These are phyloP conservation scores for Metschnikowia peoriensis DNA, from an alignment of 805 yeast species.

Conservation along the genomic window DNA sequence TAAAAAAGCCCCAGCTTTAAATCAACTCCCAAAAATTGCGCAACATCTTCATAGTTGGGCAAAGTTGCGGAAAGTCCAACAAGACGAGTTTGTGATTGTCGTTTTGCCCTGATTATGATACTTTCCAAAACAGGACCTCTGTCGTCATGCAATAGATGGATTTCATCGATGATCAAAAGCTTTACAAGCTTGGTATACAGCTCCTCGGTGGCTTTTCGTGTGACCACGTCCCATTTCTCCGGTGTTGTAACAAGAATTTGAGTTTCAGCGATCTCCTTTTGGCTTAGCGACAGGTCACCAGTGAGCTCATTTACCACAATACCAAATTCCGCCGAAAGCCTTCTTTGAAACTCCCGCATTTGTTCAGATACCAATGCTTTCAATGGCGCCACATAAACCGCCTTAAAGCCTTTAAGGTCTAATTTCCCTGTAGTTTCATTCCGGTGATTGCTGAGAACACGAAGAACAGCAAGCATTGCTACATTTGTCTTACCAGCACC, in stretches of 20 bases:
- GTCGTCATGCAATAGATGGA: conserved; percentile 87
- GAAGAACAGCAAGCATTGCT: conserved; percentile 79
- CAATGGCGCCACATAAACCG: conserved; percentile 88
- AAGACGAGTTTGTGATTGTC: conserved; percentile 53
- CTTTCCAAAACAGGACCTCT: conserved; percentile 94
- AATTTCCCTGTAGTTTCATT: conserved; percentile 47
- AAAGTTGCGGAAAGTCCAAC: conserved; percentile 91
- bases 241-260: conserved; percentile 92
- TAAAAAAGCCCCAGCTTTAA: conserved; percentile 59
- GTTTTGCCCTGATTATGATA: conserved; percentile 67
- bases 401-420: conserved; percentile 57
- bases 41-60: conserved; percentile 87
- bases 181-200: conserved; percentile 64
- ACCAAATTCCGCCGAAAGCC: conserved; percentile 59
- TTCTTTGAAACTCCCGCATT: conserved; percentile 76
- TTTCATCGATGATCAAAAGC: conserved; percentile 83
- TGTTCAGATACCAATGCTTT: conserved; percentile 96
- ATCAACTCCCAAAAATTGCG: conserved; percentile 70
- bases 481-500: conserved; percentile 99
- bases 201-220: conserved; percentile 73
- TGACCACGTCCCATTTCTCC: conserved; percentile 96
- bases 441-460: conserved; percentile 55
- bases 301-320: conserved; percentile 81
- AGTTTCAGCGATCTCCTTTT: conserved; percentile 70
- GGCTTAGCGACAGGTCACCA: conserved; percentile 81